Conservation (phyloP, 441 rosid species). For the Sinapis alba region DNA sequence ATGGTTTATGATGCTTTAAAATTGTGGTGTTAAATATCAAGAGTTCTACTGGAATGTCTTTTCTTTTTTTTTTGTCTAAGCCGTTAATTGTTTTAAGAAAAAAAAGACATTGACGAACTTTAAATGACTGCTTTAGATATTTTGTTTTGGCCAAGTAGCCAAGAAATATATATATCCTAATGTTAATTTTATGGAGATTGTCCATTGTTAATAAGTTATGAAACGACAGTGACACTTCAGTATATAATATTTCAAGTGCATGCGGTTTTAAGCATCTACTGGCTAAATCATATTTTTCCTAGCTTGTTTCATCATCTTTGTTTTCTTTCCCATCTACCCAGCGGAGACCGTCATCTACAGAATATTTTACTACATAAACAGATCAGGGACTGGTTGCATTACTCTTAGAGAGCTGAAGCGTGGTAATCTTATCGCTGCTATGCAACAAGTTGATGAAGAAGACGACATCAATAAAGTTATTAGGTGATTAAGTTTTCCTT, state of each 20-base stretch:
- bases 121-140: no score
- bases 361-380: slow-evolving; percentile 68
- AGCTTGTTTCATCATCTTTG: slow-evolving; percentile 24
- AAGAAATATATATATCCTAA: no score
- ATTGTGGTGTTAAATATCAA: neutral
- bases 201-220: neutral
- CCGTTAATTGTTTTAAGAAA: no score
- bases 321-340: slow-evolving; percentile 40
- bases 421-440: slow-evolving; percentile 61
- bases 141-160: no score
- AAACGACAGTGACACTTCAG: neutral
- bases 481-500: slow-evolving; percentile 47
- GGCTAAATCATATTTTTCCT: slow-evolving; percentile 13
- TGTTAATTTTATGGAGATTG: neutral
- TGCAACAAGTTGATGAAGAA: slow-evolving; percentile 70
- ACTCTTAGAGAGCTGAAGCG: slow-evolving; percentile 75
- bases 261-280: slow-evolving; percentile 2
- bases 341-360: slow-evolving; percentile 82
- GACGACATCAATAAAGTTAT: slow-evolving; percentile 70
- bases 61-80: no score
- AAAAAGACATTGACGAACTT: neutral
- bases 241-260: neutral
- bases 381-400: slow-evolving; percentile 64
- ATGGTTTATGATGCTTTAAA: neutral
- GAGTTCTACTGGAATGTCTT: no score